These are phyloP conservation scores for Diaporthe citriasiana DNA, from an alignment of 2,329 filamentous ascomycete genomes.

Conservation along the genomic window DNA sequence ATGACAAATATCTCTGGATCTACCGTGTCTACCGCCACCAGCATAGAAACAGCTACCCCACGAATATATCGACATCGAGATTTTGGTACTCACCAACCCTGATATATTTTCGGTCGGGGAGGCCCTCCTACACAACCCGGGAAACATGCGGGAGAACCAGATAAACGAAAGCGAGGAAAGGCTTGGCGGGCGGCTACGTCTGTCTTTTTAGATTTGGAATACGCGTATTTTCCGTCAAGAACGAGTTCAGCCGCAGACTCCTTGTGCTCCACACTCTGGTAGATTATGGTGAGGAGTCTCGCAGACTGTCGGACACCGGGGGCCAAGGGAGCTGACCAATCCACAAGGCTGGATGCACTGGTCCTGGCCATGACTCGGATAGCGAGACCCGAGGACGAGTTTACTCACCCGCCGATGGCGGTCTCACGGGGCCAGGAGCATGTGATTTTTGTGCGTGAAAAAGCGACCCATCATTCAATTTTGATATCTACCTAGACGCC, in stretches of 20 bases:
- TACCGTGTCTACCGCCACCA: too few species aligned
- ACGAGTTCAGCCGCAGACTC: not conserved
- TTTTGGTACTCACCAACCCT: not conserved
- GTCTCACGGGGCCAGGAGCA: not conserved
- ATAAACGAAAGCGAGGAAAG: not conserved
- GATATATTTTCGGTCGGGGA: not conserved
- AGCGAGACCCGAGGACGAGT: too few species aligned
- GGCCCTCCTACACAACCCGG: not conserved
- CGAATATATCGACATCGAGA: not conserved
- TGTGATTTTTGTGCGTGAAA: not conserved
- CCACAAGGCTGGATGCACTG: too few species aligned
- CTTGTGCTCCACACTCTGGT: not conserved
- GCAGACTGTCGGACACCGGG: too few species aligned
- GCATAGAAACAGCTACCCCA: too few species aligned
- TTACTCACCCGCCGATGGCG: not conserved
- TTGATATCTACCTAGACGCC: constrained; percentile 41
- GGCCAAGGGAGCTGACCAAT: too few species aligned
- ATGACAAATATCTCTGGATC: too few species aligned
- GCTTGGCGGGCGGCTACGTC: not conserved
- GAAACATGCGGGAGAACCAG: not conserved
- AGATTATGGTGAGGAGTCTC: not conserved
- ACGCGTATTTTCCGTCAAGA: not conserved
- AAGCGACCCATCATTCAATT: constrained; percentile 1
- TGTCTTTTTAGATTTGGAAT: too few species aligned
- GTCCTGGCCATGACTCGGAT: too few species aligned